Base-by-base conservation (phyloP, 1,139 yeast species). In the Geotrichum phurueaensis region DNA sequence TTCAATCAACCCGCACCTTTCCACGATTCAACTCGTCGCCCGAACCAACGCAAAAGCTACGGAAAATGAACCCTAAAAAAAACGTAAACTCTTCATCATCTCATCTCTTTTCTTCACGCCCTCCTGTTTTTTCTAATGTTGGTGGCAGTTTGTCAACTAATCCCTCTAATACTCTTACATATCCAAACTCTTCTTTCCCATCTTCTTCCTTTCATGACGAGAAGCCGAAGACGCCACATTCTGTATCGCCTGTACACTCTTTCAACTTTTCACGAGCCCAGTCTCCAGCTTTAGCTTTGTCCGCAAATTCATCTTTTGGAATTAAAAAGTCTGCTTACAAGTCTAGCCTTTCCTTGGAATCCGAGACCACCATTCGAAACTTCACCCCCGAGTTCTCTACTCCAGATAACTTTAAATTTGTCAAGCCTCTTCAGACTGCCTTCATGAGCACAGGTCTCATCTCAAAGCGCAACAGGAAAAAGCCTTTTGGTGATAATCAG, bases 401-500 rank as follows among this genome's bases (percentile, higher is more conserved):
- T 20, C 81, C 84, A n/a, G 79, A 73, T 31, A 65, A 81, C 25
- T 89, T 85, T 73, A 83, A 84, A 65, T 83, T 84, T 61, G 96
- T 87, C 39, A 87, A 87, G 70, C 96, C 97, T 3, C 78, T 89
- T 54, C 96, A 89, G 71, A 86, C 94, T 0, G 96, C 95, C 15
- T 90, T 90, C 72, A 81, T 84, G 73, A 83, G 94, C 3, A 78
- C 88, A 0, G 96, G 96, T 0, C 76, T 89, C 53, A 73, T 86
- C 62, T 87, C 92, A 63, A 89, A 89, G 74, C 84, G 83, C 64
- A 81, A 84, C 60, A 73, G 84, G 27, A 72, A 65, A 70, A 76
- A 62, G 50, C 63, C 47, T 1, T 51, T 55, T 13, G 36, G 29
- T 39, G 57, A 58, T 36, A 33, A 64, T 18, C 65, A 63, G 10